Evolutionary conservation across 495 filamentous ascomycete genomes (phyloP), one percentile per base, ranked within the genome.

Genomic region (Aspergillus taichungensis): DNA sequence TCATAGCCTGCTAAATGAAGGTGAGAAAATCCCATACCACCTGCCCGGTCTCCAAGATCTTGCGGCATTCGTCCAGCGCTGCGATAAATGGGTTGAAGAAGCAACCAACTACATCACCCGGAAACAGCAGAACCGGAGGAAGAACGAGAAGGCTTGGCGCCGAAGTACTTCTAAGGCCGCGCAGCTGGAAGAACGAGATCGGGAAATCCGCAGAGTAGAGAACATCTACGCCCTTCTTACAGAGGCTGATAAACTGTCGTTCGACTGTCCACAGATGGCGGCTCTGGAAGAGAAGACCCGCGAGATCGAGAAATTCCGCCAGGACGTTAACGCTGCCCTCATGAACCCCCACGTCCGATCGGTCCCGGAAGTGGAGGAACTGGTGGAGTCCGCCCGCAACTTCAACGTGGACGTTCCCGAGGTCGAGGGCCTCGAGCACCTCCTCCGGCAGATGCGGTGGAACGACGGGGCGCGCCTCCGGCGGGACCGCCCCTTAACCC

Each of bases 1-100:
- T 53, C 85, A 88, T 52, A 79, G 77, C 43, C 77, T 99, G 42
- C 73, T 97, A 27, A 84, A 76, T 64, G 92, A 99, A 76, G 92
- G 94, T 66, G 92, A 99, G 68, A 88, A 87, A 71, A 97, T 97
- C 61, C 88, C 90, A 47, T 95, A 87, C 73, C 87, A 90, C 51
- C 75, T 99, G 48, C 79, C 84, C 51, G 87, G 88, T 50, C 74
- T 99, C 45, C 78, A 83, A 54, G 75, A 81, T 56, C 79, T 99
- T 58, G 85, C 81, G 67, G 74, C 78, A 50, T 97, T 91, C 70
- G 92, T 97, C 63, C 87, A 94, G 53, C 82, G 84, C 53, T 95
- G 90, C 70, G 92, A 95, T 66, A 90, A 95, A 62, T 94, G 94
- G 87, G 88, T 96, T 51, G 92, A 99, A 51, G 91, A 96, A 67